These are phyloP conservation scores for Clonostachys solani DNA, from an alignment of 2,329 filamentous ascomycete species.

Conservation along the genomic window DNA sequence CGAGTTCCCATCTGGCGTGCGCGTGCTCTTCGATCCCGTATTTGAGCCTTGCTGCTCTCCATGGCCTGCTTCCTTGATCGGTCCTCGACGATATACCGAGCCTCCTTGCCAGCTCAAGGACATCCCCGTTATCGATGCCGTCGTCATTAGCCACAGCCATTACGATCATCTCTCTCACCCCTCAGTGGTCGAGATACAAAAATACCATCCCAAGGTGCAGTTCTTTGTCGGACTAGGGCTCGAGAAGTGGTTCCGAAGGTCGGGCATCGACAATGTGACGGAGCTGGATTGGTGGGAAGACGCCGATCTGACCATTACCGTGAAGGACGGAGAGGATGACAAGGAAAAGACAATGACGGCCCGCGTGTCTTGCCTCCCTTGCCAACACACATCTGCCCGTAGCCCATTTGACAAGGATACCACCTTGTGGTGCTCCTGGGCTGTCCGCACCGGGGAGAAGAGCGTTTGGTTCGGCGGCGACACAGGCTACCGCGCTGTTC, in stretches of 20 bases:
- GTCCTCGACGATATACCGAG: constrained; percentile 74
- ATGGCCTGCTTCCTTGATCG: constrained; percentile 31
- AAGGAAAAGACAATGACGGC: constrained; percentile 54
- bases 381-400: constrained; percentile 76
- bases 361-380: constrained; percentile 73
- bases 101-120: constrained; percentile 74
- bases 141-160: constrained; percentile 84
- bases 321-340: constrained; percentile 19
- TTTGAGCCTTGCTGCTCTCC: constrained; percentile 87
- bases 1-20: constrained; percentile 81
- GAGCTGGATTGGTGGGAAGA: constrained; percentile 97
- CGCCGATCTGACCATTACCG: constrained; percentile 60
- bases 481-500: constrained; percentile 83
- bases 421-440: constrained; percentile 90
- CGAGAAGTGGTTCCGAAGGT: constrained; percentile 72
- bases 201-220: constrained; percentile 71
- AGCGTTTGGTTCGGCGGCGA: constrained; percentile 89
- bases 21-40: constrained; percentile 90
- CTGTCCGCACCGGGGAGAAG: constrained; percentile 61
- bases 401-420: constrained; percentile 63
- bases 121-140: constrained; percentile 71
- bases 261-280: constrained; percentile 71
- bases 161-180: constrained; percentile 87
- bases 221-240: constrained; percentile 87
- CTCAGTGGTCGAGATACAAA: constrained; percentile 66